phyloP scores from a whole-genome alignment of 305 asterid genomes.

The Fraxinus xanthoxyloides region DNA sequence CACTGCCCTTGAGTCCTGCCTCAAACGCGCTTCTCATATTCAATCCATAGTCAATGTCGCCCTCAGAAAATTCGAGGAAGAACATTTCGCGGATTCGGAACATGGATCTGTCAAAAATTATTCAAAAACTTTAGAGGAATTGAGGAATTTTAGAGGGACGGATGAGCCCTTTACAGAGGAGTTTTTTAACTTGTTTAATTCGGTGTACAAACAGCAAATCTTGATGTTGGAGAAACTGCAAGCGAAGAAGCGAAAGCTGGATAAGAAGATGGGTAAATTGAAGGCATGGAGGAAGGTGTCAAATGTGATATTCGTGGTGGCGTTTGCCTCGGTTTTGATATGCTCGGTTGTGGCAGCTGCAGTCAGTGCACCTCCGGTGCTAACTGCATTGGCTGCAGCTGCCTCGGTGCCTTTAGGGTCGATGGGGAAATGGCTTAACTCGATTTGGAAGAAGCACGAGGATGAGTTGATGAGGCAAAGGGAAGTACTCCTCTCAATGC shows the following conservation, averaged over 20 bases:
- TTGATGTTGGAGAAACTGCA: conserved; percentile 55
- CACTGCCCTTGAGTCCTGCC: conserved; percentile 57
- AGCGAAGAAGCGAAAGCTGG: conserved; percentile 53
- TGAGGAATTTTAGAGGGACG: conserved; percentile 43
- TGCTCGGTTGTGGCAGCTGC: conserved; percentile 94
- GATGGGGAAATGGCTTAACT: conserved; percentile 79
- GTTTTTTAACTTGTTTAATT: conserved; percentile 47
- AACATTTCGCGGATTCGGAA: conserved; percentile 22
- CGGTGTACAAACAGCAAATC: conserved; percentile 46
- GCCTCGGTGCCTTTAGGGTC: conserved; percentile 82
- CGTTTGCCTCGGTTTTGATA: conserved; percentile 67
- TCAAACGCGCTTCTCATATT: conserved; percentile 33
- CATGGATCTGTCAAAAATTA: conserved; percentile 28
- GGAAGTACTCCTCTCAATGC: conserved; percentile 50
- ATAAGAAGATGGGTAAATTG: conserved; percentile 41
- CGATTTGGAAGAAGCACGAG: conserved; percentile 66
- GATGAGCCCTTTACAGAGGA: conserved; percentile 69
- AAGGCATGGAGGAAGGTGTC: conserved; percentile 68
- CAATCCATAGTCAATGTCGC: conserved; percentile 51
- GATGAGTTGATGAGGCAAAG: conserved; percentile 54
- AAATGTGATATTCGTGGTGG: conserved; percentile 58
- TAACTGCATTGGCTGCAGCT: conserved; percentile 78
- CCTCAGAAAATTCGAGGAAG: conserved; percentile 53
- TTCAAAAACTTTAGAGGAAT: conserved; percentile 52
- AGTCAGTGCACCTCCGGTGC: conserved; percentile 73